phyloP scores from a whole-genome alignment of 176 grass and related monocot species.

The Eragrostis curvula region DNA sequence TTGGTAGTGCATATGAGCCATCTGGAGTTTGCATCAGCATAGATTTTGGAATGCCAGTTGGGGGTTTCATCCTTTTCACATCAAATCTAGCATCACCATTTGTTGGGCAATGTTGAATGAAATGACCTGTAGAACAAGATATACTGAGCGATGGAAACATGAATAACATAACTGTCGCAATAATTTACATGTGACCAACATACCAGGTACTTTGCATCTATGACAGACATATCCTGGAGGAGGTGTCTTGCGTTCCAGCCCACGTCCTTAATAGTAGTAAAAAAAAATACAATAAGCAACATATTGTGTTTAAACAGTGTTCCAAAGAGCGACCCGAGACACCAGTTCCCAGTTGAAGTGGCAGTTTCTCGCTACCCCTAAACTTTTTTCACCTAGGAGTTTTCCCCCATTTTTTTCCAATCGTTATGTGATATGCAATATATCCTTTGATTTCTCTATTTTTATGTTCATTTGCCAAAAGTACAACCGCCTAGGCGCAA shows the following conservation, averaged over 20 bases:
- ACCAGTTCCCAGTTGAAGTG: too few relatives aligned
- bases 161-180: conserved; percentile 25
- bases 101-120: conserved; percentile 98
- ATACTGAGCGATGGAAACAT: conserved; percentile 15
- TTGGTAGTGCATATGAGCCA: conserved; percentile 92
- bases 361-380: too few relatives aligned
- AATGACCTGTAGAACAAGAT: conserved; percentile 73
- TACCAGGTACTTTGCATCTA: conserved; percentile 98
- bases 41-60: conserved; percentile 99
- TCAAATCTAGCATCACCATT: conserved; percentile 94
- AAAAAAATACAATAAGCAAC: conserved; percentile 25
- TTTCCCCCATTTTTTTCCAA: too few relatives aligned
- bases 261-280: conserved; percentile 68
- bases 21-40: conserved; percentile 96
- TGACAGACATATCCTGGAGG: conserved; percentile 98
- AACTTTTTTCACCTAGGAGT: too few relatives aligned
- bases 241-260: conserved; percentile 71
- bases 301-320: not conserved
- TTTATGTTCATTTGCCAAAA: too few relatives aligned
- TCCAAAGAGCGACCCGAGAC: too few relatives aligned
- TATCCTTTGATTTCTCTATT: too few relatives aligned
- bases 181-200: conserved; percentile 30
- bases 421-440: too few relatives aligned
- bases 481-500: too few relatives aligned
- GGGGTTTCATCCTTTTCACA: conserved; percentile 87